These are phyloP conservation scores for Neurospora tetraspora DNA, from an alignment of 495 filamentous ascomycete genomes.

Conservation along the genomic window DNA sequence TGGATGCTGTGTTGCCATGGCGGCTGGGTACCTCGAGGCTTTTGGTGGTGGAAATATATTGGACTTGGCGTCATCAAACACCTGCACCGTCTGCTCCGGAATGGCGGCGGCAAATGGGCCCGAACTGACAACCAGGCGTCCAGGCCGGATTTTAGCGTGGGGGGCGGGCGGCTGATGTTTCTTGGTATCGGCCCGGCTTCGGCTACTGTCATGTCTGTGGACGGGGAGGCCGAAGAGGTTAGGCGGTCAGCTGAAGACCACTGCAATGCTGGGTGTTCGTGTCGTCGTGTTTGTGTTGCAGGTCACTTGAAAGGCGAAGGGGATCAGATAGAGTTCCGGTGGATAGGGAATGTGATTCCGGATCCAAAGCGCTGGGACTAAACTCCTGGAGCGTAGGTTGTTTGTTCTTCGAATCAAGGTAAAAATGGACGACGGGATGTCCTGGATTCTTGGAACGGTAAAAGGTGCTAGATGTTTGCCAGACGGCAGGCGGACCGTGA, in stretches of 20 bases:
- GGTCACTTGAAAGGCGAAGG: not conserved
- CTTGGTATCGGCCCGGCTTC: not conserved
- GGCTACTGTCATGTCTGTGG: not conserved
- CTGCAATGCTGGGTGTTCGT: not conserved
- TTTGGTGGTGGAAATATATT: not conserved
- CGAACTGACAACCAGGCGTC: not conserved
- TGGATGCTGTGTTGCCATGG: slow-evolving; percentile 5
- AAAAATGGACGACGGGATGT: not conserved
- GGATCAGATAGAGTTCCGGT: not conserved
- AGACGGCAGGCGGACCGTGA: slow-evolving; percentile 1
- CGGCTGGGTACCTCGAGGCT: not conserved
- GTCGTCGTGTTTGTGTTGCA: not conserved
- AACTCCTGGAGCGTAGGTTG: not conserved
- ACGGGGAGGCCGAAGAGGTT: not conserved
- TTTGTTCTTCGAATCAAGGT: not conserved
- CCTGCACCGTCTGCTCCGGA: not conserved
- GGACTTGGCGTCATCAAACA: not conserved
- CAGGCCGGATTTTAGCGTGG: not conserved
- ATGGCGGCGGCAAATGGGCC: not conserved
- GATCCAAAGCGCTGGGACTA: not conserved
- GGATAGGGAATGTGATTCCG: not conserved
- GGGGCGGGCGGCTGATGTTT: not conserved
- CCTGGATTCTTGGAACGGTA: not conserved
- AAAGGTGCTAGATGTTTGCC: too few species aligned
- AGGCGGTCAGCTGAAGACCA: not conserved